Base-by-base conservation (phyloP, 352 stramenopile genomes). In the Globisporangium irregulare region DNA sequence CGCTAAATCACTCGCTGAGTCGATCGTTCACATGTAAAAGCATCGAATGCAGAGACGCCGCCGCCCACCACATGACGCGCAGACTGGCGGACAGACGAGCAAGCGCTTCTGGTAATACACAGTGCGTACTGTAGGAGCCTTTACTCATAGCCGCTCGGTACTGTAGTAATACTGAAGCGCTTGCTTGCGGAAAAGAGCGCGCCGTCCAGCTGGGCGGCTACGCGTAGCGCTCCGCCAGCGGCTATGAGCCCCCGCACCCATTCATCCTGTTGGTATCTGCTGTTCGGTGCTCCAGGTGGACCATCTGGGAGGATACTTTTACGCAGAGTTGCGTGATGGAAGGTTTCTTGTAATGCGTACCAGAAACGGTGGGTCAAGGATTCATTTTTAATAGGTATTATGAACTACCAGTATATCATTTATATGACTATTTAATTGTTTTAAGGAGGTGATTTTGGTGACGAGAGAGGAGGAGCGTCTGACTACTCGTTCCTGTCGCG, bases 291-390 rank as follows among this genome's bases (percentile, higher is more conserved):
- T 61, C 56, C 32, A 48, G 56, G 29, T 46, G 56, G 20, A 29
- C 29, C 56, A 61, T 32, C 29, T 61, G 56, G 56, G 29, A 24
- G 56, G 56, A 61, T 61, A 61, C 56, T 43, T 27, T 61, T 60
- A 54, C 48, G 48, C 7, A 25, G 20, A 25, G n/a, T 5, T 46
- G 34, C 20, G 32, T 15, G 9, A 25, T 64, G 7, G 58, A 64
- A 64, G 15, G 22, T 25, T 34, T 54, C 38, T 14, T 5, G 38
- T 64, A 64, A 54, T 64, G 36, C 36, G 58, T 64, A 48, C 3
- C 4, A 4, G 4, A 29, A 46, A 29, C 22, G 8, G 4, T 8
- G 18, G 1, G 2, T 43, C 15, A n/a, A n/a, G 10, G 1, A 7
- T 12, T 0, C 1, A 12, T 15, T 24, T 25, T 43, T 18, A 22